Percentiles rank a stretch among this genome's conserved stretches.
These are phyloP conservation scores for Drechslerella stenobrocha DNA, from an alignment of 2,329 filamentous ascomycete species.

Conservation along the genomic window DNA sequence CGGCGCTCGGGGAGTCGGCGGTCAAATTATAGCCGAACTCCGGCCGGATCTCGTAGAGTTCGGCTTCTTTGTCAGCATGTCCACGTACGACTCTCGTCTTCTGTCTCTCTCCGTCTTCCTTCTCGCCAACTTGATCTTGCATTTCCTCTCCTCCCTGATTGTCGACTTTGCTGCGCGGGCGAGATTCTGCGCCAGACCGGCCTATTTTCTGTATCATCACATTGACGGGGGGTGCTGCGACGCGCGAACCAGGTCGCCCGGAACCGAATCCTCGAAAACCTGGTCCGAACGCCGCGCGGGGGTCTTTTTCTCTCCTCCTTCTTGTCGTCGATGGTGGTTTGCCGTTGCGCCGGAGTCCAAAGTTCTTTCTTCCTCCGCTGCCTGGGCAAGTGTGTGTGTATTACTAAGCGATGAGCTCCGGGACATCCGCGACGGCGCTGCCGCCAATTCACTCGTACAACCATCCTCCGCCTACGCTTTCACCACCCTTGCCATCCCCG, in stretches of 20 bases:
- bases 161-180: too few relatives aligned
- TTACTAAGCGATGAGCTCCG: slow-evolving; percentile 32
- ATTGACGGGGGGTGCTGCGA: neutral
- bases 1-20: neutral
- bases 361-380: neutral
- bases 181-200: too few relatives aligned
- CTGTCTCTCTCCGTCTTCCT: neutral
- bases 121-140: neutral
- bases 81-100: neutral
- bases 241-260: neutral
- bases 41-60: neutral
- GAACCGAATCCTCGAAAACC: neutral
- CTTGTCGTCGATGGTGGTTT: neutral
- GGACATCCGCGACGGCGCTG: slow-evolving; percentile 39
- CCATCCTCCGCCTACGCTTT: slow-evolving; percentile 19
- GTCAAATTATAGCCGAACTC: neutral
- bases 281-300: slow-evolving; percentile 5
- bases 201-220: too few relatives aligned
- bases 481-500: slow-evolving; percentile 29
- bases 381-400: neutral
- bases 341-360: neutral
- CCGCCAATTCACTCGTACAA: slow-evolving; percentile 45
- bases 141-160: too few relatives aligned
- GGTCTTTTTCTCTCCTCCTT: neutral
- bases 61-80: slow-evolving; percentile 3